Percentiles rank a stretch among this genome's conserved stretches.
phyloP scores from a whole-genome alignment of 176 grass and related monocot species.

The Eragrostis curvula region DNA sequence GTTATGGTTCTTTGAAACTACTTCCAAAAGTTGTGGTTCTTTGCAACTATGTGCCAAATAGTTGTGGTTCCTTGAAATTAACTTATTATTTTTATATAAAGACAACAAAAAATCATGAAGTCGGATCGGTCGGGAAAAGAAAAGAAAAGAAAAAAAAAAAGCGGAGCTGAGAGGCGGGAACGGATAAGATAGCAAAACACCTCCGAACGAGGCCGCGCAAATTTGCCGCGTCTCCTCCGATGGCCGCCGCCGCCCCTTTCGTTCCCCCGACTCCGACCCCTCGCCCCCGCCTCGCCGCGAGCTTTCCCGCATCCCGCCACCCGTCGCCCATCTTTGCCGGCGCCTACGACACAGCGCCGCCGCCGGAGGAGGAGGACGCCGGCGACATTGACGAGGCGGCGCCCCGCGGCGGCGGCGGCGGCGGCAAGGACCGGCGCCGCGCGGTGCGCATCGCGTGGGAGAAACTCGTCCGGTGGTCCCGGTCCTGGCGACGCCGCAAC shows the following conservation, averaged over 20 bases:
- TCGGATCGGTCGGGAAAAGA: too few relatives aligned
- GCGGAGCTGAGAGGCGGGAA: slow-evolving; percentile 26
- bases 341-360: not conserved
- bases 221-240: not conserved
- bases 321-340: not conserved
- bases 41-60: too few relatives aligned
- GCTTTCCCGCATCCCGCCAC: not conserved
- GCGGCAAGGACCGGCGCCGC: slow-evolving; percentile 54
- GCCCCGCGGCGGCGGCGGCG: slow-evolving; percentile 7
- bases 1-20: too few relatives aligned
- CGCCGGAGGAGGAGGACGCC: slow-evolving; percentile 9
- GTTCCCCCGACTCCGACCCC: slow-evolving; percentile 19
- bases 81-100: too few relatives aligned
- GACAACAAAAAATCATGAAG: too few relatives aligned
- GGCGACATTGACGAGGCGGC: slow-evolving; percentile 21
- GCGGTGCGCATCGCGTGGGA: slow-evolving; percentile 82
- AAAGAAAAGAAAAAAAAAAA: not conserved
- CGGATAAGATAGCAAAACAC: slow-evolving; percentile 46
- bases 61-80: too few relatives aligned
- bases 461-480: slow-evolving; percentile 93
- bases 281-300: slow-evolving; percentile 36
- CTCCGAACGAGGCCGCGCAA: not conserved
- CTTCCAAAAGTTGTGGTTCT: too few relatives aligned
- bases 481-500: slow-evolving; percentile 74
- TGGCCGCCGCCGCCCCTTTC: slow-evolving; percentile 44